These are phyloP conservation scores for Ophiostoma himal-ulmi DNA, from an alignment of 2,329 filamentous ascomycete species.

Conservation along the genomic window DNA sequence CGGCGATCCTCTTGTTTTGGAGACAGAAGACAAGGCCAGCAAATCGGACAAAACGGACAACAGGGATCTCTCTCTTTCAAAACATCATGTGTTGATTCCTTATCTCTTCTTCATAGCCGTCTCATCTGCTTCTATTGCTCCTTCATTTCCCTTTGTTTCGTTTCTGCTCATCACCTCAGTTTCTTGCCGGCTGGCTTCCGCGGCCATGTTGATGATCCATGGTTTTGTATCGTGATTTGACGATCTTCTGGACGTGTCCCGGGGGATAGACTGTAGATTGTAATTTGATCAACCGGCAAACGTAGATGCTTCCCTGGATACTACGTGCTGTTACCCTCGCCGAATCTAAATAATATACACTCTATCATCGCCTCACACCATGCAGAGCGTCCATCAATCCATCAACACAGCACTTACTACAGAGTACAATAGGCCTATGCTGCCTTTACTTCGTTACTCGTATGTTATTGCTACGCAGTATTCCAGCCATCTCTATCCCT, in stretches of 20 bases:
- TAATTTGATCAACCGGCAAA: background rate
- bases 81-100: too few species aligned
- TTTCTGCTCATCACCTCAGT: background rate
- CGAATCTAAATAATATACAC: background rate
- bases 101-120: too few species aligned
- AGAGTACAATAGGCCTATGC: too few species aligned
- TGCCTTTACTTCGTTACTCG: background rate
- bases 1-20: background rate
- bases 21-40: background rate
- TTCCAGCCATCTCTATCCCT: background rate
- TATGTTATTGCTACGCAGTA: too few species aligned
- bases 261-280: background rate
- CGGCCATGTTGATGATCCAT: background rate
- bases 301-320: background rate
- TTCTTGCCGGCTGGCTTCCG: background rate
- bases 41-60: background rate
- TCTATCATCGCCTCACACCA: background rate
- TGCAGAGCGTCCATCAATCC: background rate
- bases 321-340: background rate
- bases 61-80: too few species aligned
- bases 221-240: background rate
- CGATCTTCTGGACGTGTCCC: background rate
- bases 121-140: background rate
- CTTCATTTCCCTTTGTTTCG: background rate
- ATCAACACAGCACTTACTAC: background rate